Base-by-base conservation (phyloP, 1,284 basidiomycete genomes). In the Gastroboletus turbinatus region DNA sequence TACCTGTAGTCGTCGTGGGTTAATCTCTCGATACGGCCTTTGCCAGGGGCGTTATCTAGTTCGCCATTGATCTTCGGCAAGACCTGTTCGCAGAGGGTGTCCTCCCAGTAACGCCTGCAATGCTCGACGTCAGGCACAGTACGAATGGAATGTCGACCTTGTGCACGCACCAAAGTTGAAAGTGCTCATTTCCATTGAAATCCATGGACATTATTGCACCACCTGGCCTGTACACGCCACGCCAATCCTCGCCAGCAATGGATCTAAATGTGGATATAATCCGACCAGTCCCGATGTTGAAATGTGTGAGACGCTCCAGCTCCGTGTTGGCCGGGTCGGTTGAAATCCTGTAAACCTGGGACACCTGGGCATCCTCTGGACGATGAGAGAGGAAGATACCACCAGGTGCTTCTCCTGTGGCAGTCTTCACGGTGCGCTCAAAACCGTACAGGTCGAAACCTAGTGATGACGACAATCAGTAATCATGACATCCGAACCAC, bases 81-180 rank as follows among this genome's bases (percentile, higher is more conserved):
- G 14, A 57, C 55, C 14, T 56, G 55, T 17, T 65, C 58, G 35
- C 60, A 62, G 25, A 64, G 55, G n/a, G 56, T 25, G 29, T 76
- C 70, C 39, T 75, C 73, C 75, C 75, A 76, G 63, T 75, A 74
- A 33, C 75, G 74, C 73, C 75, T 76, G n/a, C 23, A 23, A 52
- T 33, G 13, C 2, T 30, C 13, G n/a, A 57, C 8, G 17, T 55
- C 36, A 52, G 46, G 6, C 7, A 43, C 23, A 16, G 30, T 43
- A n/a, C 6, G 1, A 25, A 2, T 35, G 5, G 17, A 23, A 42
- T 5, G 16, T 9, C 17, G 21, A 50, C 14, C n/a, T 40, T 25
- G 14, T 3, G 25, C 25, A 62, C 63, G 27, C 56, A 72, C 73
- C 73, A 75, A 27, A 75, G 65, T n/a, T 76, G 75, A 55, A 74